Percentiles rank a stretch among this genome's conserved stretches.
Conservation (phyloP, 768 basidiomycete species). For the Auricularia auricula-judae region DNA sequence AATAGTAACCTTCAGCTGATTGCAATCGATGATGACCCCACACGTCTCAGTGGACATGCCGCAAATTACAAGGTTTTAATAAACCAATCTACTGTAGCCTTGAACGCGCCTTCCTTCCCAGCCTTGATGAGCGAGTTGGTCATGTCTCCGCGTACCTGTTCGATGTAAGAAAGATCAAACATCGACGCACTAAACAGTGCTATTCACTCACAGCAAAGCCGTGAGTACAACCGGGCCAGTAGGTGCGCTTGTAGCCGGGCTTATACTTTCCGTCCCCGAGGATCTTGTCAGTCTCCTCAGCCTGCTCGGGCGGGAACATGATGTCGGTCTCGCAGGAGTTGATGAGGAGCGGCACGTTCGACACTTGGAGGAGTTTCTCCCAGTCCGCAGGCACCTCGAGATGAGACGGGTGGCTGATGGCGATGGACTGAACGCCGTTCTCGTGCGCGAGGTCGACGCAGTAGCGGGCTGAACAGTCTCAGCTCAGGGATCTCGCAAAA, state of each 20-base stretch:
- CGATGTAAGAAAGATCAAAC: not conserved
- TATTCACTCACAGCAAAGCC: slow-evolving; percentile 15
- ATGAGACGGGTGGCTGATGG: slow-evolving; percentile 4
- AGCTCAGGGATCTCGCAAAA: not conserved
- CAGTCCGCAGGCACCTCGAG: slow-evolving; percentile 5
- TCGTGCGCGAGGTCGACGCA: slow-evolving; percentile 8
- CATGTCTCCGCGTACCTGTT: slow-evolving; percentile 8
- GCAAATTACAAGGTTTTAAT: not conserved
- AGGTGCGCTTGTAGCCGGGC: slow-evolving; percentile 9
- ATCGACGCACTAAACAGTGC: not conserved
- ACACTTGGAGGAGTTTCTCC: slow-evolving; percentile 5
- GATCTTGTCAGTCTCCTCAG: slow-evolving; percentile 10
- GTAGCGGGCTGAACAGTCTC: slow-evolving; percentile 2
- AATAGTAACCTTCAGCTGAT: too few relatives aligned
- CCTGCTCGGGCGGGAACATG: slow-evolving; percentile 10
- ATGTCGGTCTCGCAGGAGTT: slow-evolving; percentile 36
- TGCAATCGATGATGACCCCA: too few relatives aligned
- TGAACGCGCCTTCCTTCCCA: slow-evolving; percentile 10
- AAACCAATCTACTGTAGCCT: slow-evolving; percentile 12
- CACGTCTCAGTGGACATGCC: too few relatives aligned
- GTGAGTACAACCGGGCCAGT: slow-evolving; percentile 13
- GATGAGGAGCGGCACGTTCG: slow-evolving; percentile 52
- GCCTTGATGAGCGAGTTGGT: slow-evolving; percentile 11
- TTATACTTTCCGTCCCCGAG: slow-evolving; percentile 13
- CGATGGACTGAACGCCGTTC: slow-evolving; percentile 4